Evolutionary conservation across 306 rosid species (phyloP), one percentile per base, ranked within the genome.

Genomic region (Myrica gale): DNA sequence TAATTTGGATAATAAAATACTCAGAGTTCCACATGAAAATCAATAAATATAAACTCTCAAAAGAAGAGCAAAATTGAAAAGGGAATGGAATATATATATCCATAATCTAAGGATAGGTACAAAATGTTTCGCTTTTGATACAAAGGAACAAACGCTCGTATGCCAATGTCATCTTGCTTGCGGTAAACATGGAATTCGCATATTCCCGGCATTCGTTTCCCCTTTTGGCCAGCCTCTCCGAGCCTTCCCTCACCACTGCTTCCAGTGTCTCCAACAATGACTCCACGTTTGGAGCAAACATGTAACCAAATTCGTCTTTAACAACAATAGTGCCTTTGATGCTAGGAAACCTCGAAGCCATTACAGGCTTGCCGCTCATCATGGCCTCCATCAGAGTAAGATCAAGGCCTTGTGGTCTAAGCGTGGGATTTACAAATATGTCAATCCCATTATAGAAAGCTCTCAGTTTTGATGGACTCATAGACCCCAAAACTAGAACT

Each of bases 361-460:
- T 84, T 44, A 95, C 87, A 8, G 97, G 89, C 75, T 86, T 95
- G 74, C 97, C 98, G 45, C 89, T 89, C 96, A 89, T 87, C 98
- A 95, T 95, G 19, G 98, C 97, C 83, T 95, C 98, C 97, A 95
- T 95, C 2, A 95, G 88, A 32, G 97, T 95, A 58, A 92, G 96
- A 75, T 95, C 97, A 78, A 95, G 93, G 1, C 98, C 98, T 68
- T 95, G 98, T 11, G 98, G 98, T 32, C 98, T 83, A 2, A 95
- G 87, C 0, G 98, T 95, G 1, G 98, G 98, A 78, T 92, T 95
- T 39, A 95, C 92, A 78, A 95, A 92, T 5, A 90, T 60, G 63
- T 95, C 98, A 56, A 95, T 90, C 4, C 92, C 87, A 74, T 92
- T 92, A 58, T 95, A 95, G 51, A 95, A 95, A 7, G 84, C 96